Conservation (phyloP, 2,329 filamentous ascomycete genomes). For the Teratosphaeria destructans region DNA sequence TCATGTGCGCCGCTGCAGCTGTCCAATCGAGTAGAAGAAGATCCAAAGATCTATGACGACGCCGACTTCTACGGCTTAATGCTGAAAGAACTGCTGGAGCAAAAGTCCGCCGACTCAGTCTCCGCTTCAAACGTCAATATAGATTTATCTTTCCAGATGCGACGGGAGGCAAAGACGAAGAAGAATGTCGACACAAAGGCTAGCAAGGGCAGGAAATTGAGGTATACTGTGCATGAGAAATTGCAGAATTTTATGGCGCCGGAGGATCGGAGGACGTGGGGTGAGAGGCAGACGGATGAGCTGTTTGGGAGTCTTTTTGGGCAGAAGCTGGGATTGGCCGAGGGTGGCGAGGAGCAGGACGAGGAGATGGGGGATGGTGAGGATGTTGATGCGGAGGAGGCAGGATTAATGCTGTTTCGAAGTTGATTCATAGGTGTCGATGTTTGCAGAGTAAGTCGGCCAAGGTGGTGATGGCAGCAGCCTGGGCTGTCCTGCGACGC, state of each 20-base stretch:
- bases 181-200: constrained; percentile 85
- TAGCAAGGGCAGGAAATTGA: constrained; percentile 87
- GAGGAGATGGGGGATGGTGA: constrained; percentile 17
- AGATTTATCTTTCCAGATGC: constrained; percentile 33
- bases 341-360: constrained; percentile 29
- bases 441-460: not conserved
- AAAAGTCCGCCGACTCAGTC: constrained; percentile 53
- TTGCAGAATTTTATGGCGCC: constrained; percentile 96
- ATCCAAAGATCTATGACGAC: constrained; percentile 71
- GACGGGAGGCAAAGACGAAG: constrained; percentile 71
- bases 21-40: constrained; percentile 39
- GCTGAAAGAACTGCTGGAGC: constrained; percentile 85
- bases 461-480: not conserved
- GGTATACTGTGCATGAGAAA: constrained; percentile 93
- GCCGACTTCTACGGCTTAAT: constrained; percentile 89
- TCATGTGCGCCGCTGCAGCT: constrained; percentile 64
- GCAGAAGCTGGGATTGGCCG: constrained; percentile 32
- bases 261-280: constrained; percentile 73
- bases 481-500: too few relatives aligned
- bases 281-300: constrained; percentile 63
- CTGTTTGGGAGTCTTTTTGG: constrained; percentile 43
- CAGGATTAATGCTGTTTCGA: constrained; percentile 24
- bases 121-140: constrained; percentile 31
- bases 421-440: constrained; percentile 4
- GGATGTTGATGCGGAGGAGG: constrained; percentile 14